Evolutionary conservation across 176 grass and related monocot species (phyloP).

Genomic region (Musa acuminata): DNA sequence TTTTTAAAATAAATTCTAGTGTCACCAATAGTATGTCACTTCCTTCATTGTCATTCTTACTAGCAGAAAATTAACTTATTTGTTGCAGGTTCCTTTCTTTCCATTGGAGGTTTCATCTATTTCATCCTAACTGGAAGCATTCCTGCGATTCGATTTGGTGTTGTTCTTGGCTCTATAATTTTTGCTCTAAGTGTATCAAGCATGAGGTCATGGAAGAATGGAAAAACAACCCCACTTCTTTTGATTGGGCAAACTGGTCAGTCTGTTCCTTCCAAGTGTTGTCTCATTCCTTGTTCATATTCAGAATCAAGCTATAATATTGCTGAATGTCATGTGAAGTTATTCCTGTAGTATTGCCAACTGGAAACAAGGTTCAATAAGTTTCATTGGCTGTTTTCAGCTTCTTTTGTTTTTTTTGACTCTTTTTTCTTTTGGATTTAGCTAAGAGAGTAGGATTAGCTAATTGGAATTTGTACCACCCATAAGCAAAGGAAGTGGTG

Average conservation of each 20-base stretch:
- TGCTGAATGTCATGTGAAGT: not conserved
- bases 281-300: not conserved
- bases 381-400: not conserved
- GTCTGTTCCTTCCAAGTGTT: conserved; percentile 20
- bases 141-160: conserved; percentile 75
- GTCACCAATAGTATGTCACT: not conserved
- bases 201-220: conserved; percentile 55
- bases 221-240: conserved; percentile 43
- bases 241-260: conserved; percentile 83
- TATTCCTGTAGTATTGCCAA: not conserved
- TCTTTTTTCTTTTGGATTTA: not conserved
- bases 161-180: conserved; percentile 65
- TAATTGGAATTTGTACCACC: not conserved
- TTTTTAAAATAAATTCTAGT: not conserved
- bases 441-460: not conserved
- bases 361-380: not conserved
- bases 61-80: not conserved
- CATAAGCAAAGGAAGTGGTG: not conserved
- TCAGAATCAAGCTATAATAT: conserved; percentile 8
- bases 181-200: conserved; percentile 60
- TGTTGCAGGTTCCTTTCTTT: conserved; percentile 64
- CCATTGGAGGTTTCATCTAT: conserved; percentile 55
- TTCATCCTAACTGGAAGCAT: conserved; percentile 92
- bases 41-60: not conserved
- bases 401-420: not conserved